Conservation (phyloP, 2,329 filamentous ascomycete species). For the Fusarium kyushuense region DNA sequence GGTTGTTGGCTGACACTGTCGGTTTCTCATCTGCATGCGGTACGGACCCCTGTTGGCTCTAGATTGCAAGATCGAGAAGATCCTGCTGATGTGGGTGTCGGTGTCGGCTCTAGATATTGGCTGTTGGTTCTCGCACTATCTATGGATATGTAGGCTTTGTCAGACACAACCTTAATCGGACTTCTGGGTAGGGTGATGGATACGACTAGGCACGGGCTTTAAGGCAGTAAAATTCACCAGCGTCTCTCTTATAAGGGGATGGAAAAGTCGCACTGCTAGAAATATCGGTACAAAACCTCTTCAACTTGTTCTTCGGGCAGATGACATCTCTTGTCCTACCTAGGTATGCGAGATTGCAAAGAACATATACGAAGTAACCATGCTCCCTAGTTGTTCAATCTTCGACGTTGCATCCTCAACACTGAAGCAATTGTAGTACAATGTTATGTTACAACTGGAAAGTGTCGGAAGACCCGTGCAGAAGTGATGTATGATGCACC, state of each 20-base stretch:
- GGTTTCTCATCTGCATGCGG: slow-evolving; percentile 6
- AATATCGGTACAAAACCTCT: neutral
- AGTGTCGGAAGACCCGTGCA: too few relatives aligned
- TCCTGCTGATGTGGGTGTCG: neutral
- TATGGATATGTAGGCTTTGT: neutral
- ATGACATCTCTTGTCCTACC: slow-evolving; percentile 24
- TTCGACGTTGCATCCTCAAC: neutral
- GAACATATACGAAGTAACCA: neutral
- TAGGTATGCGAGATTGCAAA: slow-evolving; percentile 1
- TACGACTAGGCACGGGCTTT: slow-evolving; percentile 5
- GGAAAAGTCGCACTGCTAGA: slow-evolving; percentile 14
- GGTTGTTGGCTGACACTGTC: neutral
- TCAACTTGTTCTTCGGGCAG: slow-evolving; percentile 18
- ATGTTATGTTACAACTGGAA: too few relatives aligned
- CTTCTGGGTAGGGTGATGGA: neutral
- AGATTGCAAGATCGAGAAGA: neutral
- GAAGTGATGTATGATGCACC: neutral
- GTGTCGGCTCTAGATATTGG: neutral
- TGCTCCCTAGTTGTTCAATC: neutral
- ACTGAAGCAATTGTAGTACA: neutral
- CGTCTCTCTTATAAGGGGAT: slow-evolving; percentile 18
- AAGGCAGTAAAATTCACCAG: slow-evolving; percentile 11
- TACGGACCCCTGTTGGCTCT: slow-evolving; percentile 8
- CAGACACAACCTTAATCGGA: slow-evolving; percentile 28
- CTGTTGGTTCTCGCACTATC: neutral